A percentile compares a stretch with the other conserved stretches of the same genome.
Evolutionary conservation across 1,284 basidiomycete genomes (phyloP).

Genomic region (Naganishia sp.): DNA sequence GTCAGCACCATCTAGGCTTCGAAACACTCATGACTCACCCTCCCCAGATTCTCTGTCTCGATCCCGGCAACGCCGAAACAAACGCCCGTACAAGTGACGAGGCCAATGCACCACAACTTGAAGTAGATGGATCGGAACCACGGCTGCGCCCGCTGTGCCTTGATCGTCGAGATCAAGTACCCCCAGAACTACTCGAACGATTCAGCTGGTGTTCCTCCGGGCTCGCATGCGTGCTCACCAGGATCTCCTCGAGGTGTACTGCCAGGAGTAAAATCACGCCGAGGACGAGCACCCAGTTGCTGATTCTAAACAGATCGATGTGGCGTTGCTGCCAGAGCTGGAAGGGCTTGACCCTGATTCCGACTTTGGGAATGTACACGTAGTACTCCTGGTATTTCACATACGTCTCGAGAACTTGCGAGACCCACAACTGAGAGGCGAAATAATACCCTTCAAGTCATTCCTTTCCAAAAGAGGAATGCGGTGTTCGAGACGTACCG

Average conservation of each 20-base stretch:
- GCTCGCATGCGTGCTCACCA: slow-evolving; percentile 18
- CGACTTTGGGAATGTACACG: slow-evolving; percentile 21
- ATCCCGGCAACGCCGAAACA: slow-evolving; percentile 25
- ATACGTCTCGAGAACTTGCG: slow-evolving; percentile 18
- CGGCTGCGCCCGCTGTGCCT: slow-evolving; percentile 32
- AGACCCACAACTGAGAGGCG: slow-evolving; percentile 36
- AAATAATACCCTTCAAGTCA: not conserved
- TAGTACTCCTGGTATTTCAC: slow-evolving; percentile 34
- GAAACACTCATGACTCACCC: slow-evolving; percentile 19
- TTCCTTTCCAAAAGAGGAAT: too few relatives aligned
- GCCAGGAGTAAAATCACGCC: slow-evolving; percentile 38
- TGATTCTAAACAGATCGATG: slow-evolving; percentile 34
- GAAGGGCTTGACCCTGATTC: slow-evolving; percentile 30
- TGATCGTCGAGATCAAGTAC: slow-evolving; percentile 42
- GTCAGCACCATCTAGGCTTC: not conserved
- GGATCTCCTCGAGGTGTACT: slow-evolving; percentile 44
- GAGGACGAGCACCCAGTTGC: slow-evolving; percentile 39
- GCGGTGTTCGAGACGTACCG: not conserved
- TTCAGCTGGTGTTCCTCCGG: not conserved
- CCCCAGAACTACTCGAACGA: slow-evolving; percentile 38
- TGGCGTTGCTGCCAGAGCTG: slow-evolving; percentile 35
- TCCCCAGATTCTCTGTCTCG: slow-evolving; percentile 27
- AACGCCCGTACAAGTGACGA: slow-evolving; percentile 15
- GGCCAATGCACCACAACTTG: slow-evolving; percentile 39
- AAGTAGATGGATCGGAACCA: slow-evolving; percentile 43